Evolutionary conservation across 192 early-diverging fungal species (phyloP), one percentile per base, ranked within the genome.

Genomic region (Mycoemilia scoparia): DNA sequence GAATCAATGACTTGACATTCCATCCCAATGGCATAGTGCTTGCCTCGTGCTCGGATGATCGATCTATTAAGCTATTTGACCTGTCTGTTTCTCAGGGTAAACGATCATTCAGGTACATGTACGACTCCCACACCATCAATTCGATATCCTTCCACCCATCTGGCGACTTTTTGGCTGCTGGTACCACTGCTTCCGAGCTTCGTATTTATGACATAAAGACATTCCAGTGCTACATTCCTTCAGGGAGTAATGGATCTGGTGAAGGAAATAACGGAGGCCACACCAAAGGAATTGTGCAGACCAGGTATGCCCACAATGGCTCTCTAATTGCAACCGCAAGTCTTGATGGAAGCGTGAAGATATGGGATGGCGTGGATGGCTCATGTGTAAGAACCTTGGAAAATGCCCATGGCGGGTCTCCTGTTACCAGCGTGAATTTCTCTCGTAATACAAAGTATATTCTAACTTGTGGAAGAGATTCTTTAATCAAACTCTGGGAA

Each of bases 11-110:
- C 36, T 52, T 87, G 5, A 70, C 70, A 21, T 92, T 90, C 49
- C 88, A 96, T 49, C 91, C 91, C 2, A 87, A 90, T 43, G 88
- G 88, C 8, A 60, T 79, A 14, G 83, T 87, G 7, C 64, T 96
- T 19, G 91, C 86, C 7, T 77, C 74, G 25, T 86, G 85, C 49
- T 72, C 81, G 2, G 76, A 78, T 21, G 91, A 96, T 45, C 69
- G 60, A 27, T 74, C 68, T 34, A 78, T 92, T 40, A 88, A 87
- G 57, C 62, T 96, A 25, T 96, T 82, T 47, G 88, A 92, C 55
- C 59, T 96, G 32, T 76, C 73, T 23, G 81, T 73, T 37, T 66
- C 79, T 2, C 73, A 74, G 9, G 76, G 77, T 3, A 92, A 87
- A 42, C 49, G 79, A 42, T 69, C 82, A 9, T 89, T 89, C 49